Conservation (phyloP, 139 green algal genomes). For the Pedinophyceae sp. region DNA sequence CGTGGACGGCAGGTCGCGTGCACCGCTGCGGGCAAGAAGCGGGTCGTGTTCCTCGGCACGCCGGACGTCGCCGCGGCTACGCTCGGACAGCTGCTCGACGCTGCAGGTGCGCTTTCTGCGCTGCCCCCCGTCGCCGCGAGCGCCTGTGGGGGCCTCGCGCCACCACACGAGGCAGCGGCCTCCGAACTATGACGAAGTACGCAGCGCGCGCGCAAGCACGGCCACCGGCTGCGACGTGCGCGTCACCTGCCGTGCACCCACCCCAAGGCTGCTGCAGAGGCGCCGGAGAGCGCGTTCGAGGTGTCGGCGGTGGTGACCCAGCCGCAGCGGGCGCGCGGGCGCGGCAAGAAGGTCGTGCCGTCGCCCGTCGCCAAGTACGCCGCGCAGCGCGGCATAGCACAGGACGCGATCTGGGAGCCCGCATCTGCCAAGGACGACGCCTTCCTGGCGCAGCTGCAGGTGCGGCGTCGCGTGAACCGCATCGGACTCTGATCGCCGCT, state of each 20-base stretch:
- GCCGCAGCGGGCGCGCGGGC: slow-evolving; percentile 45
- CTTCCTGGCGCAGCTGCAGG: too few relatives aligned
- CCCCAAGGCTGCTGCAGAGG: background rate
- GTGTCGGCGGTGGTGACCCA: slow-evolving; percentile 65
- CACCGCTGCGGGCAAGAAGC: slow-evolving; percentile 21
- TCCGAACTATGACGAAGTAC: too few relatives aligned
- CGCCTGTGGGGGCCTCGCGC: background rate
- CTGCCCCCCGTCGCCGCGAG: background rate
- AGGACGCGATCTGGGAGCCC: slow-evolving; percentile 32
- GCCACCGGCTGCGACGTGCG: too few relatives aligned
- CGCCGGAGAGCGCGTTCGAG: slow-evolving; percentile 15
- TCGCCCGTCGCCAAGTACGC: slow-evolving; percentile 47
- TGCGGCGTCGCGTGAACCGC: too few relatives aligned
- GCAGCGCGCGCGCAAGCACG: too few relatives aligned
- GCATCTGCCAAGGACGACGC: slow-evolving; percentile 26
- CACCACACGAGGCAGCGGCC: too few relatives aligned
- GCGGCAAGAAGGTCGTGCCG: slow-evolving; percentile 41
- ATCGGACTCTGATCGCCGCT: slow-evolving; percentile 14
- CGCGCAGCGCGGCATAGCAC: slow-evolving; percentile 15
- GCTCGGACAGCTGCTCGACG: background rate
- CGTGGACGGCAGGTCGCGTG: too few relatives aligned
- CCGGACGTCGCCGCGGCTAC: slow-evolving; percentile 31
- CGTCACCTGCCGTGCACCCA: background rate
- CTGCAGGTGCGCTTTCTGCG: slow-evolving; percentile 1
- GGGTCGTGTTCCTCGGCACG: slow-evolving; percentile 65